Evolutionary conservation across 176 grass and related monocot species (phyloP).

Genomic region (Oryza meyeriana): DNA sequence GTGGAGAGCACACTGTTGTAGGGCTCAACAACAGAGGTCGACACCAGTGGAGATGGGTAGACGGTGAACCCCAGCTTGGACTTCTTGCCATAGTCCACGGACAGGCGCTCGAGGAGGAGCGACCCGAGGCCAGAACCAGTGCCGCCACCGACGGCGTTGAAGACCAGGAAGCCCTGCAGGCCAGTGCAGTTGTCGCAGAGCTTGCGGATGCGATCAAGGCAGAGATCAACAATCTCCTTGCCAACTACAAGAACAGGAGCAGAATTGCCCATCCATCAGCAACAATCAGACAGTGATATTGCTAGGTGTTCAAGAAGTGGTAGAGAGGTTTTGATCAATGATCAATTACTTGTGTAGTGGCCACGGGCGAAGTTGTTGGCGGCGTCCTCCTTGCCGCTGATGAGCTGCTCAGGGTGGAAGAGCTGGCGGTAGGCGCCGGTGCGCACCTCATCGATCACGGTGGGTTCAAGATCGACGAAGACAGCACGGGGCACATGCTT

Average conservation of each 20-base stretch:
- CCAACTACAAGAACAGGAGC: constrained; percentile 51
- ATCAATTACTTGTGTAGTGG: constrained; percentile 61
- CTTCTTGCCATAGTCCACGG: constrained; percentile 81
- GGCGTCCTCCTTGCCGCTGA: constrained; percentile 79
- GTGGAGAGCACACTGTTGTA: constrained; percentile 93
- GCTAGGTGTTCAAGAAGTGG: too few species aligned
- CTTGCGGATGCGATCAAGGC: constrained; percentile 77
- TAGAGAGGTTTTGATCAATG: neutral
- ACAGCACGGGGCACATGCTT: constrained; percentile 81
- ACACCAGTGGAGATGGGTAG: constrained; percentile 82
- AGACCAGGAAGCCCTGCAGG: constrained; percentile 86
- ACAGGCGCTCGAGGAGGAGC: constrained; percentile 84
- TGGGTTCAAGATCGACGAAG: constrained; percentile 79
- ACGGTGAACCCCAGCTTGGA: constrained; percentile 86
- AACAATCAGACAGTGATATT: neutral
- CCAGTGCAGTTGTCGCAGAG: constrained; percentile 76
- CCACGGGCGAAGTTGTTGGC: constrained; percentile 72
- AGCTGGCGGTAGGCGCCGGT: constrained; percentile 70
- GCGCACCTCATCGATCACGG: constrained; percentile 83
- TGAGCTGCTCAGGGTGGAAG: constrained; percentile 79
- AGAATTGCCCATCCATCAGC: neutral
- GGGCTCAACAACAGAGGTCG: constrained; percentile 80
- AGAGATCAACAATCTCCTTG: constrained; percentile 81
- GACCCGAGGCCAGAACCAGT: constrained; percentile 80
- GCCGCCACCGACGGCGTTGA: constrained; percentile 81